These are phyloP conservation scores for Tricholoma saponaceum DNA, from an alignment of 768 basidiomycete genomes.

Conservation along the genomic window DNA sequence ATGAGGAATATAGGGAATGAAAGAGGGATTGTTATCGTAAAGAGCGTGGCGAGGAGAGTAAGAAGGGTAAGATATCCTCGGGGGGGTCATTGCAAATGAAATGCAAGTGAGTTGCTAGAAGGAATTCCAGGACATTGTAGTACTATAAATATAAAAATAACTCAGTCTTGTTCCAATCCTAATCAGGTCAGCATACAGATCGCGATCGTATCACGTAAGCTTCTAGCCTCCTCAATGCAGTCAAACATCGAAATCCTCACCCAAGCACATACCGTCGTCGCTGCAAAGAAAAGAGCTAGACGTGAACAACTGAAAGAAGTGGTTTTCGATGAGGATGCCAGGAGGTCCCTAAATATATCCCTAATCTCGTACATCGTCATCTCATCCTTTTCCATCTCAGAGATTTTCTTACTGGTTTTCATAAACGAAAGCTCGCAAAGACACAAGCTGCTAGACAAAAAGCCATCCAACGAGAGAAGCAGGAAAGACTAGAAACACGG, in stretches of 20 bases:
- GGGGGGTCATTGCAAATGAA: slow-evolving; percentile 6
- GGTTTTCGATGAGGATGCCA: slow-evolving; percentile 82
- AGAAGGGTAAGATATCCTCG: slow-evolving; percentile 10
- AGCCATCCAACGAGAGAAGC: slow-evolving; percentile 74
- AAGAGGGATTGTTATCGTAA: slow-evolving; percentile 16
- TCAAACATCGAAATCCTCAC: slow-evolving; percentile 52
- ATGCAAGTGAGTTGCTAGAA: too few relatives aligned
- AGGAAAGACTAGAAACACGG: slow-evolving; percentile 67
- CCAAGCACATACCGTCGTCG: slow-evolving; percentile 55
- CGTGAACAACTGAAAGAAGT: slow-evolving; percentile 72
- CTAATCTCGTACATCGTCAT: neutral
- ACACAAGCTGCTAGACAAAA: slow-evolving; percentile 71
- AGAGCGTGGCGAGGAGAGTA: slow-evolving; percentile 22
- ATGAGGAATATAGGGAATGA: slow-evolving; percentile 19
- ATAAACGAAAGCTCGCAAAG: slow-evolving; percentile 86
- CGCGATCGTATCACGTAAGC: slow-evolving; percentile 12
- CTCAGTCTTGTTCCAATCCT: neutral
- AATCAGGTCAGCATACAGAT: slow-evolving; percentile 9
- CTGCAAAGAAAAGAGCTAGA: slow-evolving; percentile 64
- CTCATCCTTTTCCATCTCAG: slow-evolving; percentile 41
- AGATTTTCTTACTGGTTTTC: slow-evolving; percentile 90
- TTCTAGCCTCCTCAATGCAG: slow-evolving; percentile 8
- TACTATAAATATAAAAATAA: neutral
- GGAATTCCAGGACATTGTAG: too few relatives aligned
- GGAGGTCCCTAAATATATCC: slow-evolving; percentile 44